Conservation (phyloP, 805 yeast species). For the Wickerhamomyces alni region DNA sequence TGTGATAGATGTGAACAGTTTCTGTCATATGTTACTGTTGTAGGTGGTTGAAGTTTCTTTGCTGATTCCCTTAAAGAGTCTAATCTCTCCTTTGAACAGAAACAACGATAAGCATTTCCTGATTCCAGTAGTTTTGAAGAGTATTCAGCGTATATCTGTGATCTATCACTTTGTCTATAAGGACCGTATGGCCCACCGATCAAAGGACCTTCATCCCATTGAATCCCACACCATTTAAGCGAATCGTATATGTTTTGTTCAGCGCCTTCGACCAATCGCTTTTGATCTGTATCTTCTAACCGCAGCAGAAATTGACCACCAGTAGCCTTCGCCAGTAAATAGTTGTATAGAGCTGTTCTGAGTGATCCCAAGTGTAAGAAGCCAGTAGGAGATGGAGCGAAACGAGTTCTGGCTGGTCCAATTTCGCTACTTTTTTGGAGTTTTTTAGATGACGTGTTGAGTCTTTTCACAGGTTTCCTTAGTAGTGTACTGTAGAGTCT, state of each 20-base stretch:
- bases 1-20: conserved; percentile 49
- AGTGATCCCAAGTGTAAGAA: conserved; percentile 88
- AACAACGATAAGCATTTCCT: conserved; percentile 82
- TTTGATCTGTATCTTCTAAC: conserved; percentile 90
- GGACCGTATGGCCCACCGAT: conserved; percentile 49
- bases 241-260: conserved; percentile 74
- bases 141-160: conserved; percentile 56
- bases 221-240: conserved; percentile 69
- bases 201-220: conserved; percentile 77
- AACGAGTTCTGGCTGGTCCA: conserved; percentile 73
- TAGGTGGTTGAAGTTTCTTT: conserved; percentile 71
- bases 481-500: conserved; percentile 1
- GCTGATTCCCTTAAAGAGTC: conserved; percentile 67
- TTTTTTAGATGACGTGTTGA: conserved; percentile 6
- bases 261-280: conserved; percentile 73
- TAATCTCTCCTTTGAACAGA: conserved; percentile 77
- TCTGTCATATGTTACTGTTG: conserved; percentile 88
- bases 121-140: conserved; percentile 47
- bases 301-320: conserved; percentile 78
- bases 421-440: conserved; percentile 31
- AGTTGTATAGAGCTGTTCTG: conserved; percentile 90
- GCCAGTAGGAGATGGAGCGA: conserved; percentile 99
- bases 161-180: conserved; percentile 80
- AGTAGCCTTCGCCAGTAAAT: conserved; percentile 70
- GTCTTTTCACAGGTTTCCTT: conserved; percentile 13